Conservation (phyloP, 2,329 filamentous ascomycete genomes). For the Colletotrichum lentis region DNA sequence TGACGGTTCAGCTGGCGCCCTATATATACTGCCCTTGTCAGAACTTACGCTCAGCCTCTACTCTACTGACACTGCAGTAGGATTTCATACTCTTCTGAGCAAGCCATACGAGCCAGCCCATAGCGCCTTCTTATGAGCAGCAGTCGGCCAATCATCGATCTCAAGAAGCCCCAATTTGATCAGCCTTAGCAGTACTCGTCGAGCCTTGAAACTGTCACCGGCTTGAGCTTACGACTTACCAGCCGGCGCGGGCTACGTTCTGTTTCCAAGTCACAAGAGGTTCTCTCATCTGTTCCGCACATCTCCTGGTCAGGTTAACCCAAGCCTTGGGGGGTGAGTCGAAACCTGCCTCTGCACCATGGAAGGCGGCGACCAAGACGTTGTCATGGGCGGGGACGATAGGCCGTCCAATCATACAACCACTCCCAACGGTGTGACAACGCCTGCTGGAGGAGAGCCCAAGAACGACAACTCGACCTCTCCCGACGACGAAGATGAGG, state of each 20-base stretch:
- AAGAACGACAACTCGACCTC: constrained; percentile 39
- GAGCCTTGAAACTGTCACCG: background rate
- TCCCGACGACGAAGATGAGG: constrained; percentile 48
- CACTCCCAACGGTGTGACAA: constrained; percentile 48
- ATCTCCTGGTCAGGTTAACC: background rate
- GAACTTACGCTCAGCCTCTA: background rate
- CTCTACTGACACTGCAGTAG: background rate
- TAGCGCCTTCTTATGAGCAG: background rate
- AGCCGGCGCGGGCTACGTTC: background rate
- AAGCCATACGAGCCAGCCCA: background rate
- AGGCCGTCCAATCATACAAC: constrained; percentile 54
- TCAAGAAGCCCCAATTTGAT: background rate
- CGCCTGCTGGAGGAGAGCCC: constrained; percentile 8
- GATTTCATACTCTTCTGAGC: background rate
- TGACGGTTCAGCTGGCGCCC: background rate
- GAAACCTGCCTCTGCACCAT: constrained; percentile 17
- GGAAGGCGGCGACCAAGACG: constrained; percentile 38
- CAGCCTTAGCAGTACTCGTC: background rate
- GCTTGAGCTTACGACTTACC: background rate
- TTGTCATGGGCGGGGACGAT: constrained; percentile 54
- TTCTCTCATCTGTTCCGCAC: background rate
- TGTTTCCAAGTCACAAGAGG: background rate
- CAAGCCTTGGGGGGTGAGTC: constrained; percentile 13
- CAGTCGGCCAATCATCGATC: background rate
- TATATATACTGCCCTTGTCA: background rate